These are phyloP conservation scores for Talaromyces sp. DNA, from an alignment of 2,329 filamentous ascomycete species.

Conservation along the genomic window DNA sequence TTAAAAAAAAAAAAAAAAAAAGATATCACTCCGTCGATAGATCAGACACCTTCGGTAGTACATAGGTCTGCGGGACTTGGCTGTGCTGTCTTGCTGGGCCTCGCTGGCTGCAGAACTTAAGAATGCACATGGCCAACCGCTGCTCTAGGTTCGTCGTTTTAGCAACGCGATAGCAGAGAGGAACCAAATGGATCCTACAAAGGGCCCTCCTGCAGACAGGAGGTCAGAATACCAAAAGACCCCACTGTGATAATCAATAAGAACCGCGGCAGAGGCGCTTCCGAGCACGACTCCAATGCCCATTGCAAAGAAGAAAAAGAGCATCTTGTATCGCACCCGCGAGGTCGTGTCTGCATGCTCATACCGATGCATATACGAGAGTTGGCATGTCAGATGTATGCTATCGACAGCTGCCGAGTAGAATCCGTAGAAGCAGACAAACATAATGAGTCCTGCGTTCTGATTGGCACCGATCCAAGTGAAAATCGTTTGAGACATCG, in stretches of 20 bases:
- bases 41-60: too few species aligned
- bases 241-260: not conserved
- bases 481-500: conserved; percentile 36
- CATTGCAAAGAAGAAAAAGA: not conserved
- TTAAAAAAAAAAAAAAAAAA: not conserved
- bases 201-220: not conserved
- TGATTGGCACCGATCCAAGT: conserved; percentile 42
- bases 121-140: too few species aligned
- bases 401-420: conserved; percentile 24
- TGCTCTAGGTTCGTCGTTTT: not conserved
- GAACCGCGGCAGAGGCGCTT: not conserved
- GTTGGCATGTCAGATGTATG: conserved; percentile 15
- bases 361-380: not conserved
- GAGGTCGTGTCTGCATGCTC: not conserved
- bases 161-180: not conserved
- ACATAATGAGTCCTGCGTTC: conserved; percentile 15
- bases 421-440: conserved; percentile 29
- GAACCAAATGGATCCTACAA: not conserved
- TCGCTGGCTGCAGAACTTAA: not conserved
- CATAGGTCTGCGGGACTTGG: too few species aligned
- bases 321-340: not conserved
- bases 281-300: not conserved
- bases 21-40: not conserved
- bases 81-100: not conserved
- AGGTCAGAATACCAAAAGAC: not conserved